phyloP scores from a whole-genome alignment of 768 basidiomycete species.

The Mrakia gelida region DNA sequence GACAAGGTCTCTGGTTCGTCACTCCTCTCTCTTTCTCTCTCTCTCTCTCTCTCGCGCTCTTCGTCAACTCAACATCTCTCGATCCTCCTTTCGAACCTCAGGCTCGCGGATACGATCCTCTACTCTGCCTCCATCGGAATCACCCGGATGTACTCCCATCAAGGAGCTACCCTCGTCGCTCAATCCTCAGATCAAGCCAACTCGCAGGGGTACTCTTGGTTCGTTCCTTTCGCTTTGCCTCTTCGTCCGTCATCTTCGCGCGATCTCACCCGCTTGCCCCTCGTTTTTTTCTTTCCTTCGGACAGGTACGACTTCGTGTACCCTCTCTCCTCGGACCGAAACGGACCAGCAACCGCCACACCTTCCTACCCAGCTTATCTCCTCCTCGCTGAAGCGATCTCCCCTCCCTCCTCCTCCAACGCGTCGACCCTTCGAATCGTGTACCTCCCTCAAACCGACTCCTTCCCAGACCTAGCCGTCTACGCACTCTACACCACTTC shows the following conservation, averaged over 20 bases:
- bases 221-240: not conserved
- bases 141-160: constrained; percentile 45
- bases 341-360: constrained; percentile 39
- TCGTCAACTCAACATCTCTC: too few relatives aligned
- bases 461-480: constrained; percentile 38
- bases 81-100: too few relatives aligned
- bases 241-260: too few relatives aligned
- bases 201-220: constrained; percentile 39
- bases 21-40: not conserved
- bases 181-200: constrained; percentile 44
- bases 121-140: constrained; percentile 42
- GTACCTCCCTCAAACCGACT: constrained; percentile 31
- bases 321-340: constrained; percentile 38
- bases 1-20: constrained; percentile 35
- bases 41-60: too few relatives aligned
- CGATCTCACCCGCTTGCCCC: constrained; percentile 26
- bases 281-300: constrained; percentile 39
- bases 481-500: constrained; percentile 44
- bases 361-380: constrained; percentile 45
- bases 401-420: constrained; percentile 33
- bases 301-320: constrained; percentile 45
- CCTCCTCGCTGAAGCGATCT: constrained; percentile 44
- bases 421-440: constrained; percentile 37
- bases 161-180: constrained; percentile 43
- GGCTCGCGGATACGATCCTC: constrained; percentile 43